These are phyloP conservation scores for Yamadazyma philogaea DNA, from an alignment of 805 yeast species.

Conservation along the genomic window DNA sequence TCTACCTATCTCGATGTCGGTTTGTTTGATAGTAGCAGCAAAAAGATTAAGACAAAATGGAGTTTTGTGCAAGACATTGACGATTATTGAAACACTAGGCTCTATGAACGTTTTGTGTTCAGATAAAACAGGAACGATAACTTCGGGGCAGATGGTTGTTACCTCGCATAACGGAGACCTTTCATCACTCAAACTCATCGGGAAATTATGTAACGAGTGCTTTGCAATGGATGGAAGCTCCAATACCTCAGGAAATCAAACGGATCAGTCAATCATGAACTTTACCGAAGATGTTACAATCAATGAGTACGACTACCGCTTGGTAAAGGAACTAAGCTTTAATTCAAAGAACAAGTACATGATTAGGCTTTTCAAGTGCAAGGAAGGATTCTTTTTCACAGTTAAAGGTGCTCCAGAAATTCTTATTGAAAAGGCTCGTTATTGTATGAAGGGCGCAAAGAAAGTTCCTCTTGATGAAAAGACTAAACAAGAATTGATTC, in stretches of 20 bases:
- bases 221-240: constrained; percentile 13
- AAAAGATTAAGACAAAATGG: constrained; percentile 42
- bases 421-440: constrained; percentile 29
- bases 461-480: constrained; percentile 17
- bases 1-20: constrained; percentile 49
- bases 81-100: constrained; percentile 56
- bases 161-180: constrained; percentile 17
- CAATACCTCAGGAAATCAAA: constrained; percentile 41
- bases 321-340: constrained; percentile 32
- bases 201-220: constrained; percentile 36
- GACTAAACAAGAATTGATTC: constrained; percentile 18
- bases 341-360: constrained; percentile 47
- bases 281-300: constrained; percentile 1
- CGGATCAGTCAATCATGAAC: constrained; percentile 40
- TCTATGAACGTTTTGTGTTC: constrained; percentile 47
- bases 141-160: constrained; percentile 48
- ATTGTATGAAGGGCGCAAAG: constrained; percentile 17
- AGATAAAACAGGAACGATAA: constrained; percentile 47
- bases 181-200: constrained; percentile 16
- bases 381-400: constrained; percentile 17
- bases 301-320: constrained; percentile 2
- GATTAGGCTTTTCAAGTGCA: constrained; percentile 29
- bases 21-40: constrained; percentile 48
- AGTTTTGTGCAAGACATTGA: constrained; percentile 44
- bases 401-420: constrained; percentile 50